These are phyloP conservation scores for Talaromyces ruber DNA, from an alignment of 495 filamentous ascomycete species.

Conservation along the genomic window DNA sequence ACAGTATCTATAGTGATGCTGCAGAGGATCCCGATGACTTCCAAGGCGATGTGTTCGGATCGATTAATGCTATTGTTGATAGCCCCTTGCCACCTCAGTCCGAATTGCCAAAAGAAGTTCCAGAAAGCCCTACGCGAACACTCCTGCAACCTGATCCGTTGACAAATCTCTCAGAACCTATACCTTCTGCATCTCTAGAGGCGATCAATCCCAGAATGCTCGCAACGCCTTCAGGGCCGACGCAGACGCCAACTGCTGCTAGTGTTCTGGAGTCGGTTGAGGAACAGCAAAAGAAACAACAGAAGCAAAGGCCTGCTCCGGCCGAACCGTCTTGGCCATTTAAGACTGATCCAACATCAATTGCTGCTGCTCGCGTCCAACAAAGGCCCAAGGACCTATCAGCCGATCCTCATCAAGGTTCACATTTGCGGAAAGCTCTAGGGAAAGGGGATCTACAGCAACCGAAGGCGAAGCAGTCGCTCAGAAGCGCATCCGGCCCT, in stretches of 20 bases:
- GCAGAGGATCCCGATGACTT: slow-evolving; percentile 64
- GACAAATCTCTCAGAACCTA: neutral
- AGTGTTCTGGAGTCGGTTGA: neutral
- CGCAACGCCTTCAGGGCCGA: neutral
- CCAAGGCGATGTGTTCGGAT: slow-evolving; percentile 69
- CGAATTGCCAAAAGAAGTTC: slow-evolving; percentile 1
- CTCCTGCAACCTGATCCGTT: neutral
- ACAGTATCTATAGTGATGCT: slow-evolving; percentile 83
- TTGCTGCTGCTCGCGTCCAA: neutral
- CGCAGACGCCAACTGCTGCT: neutral
- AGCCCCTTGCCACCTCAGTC: slow-evolving; percentile 27
- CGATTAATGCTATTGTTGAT: slow-evolving; percentile 76
- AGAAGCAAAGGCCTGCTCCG: neutral
- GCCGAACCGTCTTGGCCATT: slow-evolving; percentile 4
- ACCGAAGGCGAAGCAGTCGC: neutral
- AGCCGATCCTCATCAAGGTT: neutral
- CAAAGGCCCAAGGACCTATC: neutral
- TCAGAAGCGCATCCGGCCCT: neutral
- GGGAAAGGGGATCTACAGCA: neutral
- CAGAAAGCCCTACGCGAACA: slow-evolving; percentile 7
- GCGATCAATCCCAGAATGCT: slow-evolving; percentile 8
- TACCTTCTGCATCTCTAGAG: neutral
- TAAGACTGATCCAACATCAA: neutral
- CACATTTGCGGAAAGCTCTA: slow-evolving; percentile 4
- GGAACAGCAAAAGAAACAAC: neutral